A percentile compares a stretch with the other conserved stretches of the same genome.
These are phyloP conservation scores for Achlya hypogyna DNA, from an alignment of 352 stramenopile genomes.

Conservation along the genomic window DNA sequence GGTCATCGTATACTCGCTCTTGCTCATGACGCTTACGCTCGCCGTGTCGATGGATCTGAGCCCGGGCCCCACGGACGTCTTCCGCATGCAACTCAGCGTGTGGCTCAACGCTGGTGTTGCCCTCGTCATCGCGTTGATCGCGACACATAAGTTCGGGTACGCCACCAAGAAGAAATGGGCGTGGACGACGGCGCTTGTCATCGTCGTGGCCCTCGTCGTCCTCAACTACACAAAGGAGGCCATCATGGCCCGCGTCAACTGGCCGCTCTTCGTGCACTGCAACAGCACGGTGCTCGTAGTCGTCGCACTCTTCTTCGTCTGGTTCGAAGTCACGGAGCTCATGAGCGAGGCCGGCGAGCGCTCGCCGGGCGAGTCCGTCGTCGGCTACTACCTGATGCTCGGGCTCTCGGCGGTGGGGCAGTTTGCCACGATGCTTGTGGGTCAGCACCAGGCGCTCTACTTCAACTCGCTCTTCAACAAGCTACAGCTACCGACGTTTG, in stretches of 20 bases:
- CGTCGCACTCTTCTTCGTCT: neutral
- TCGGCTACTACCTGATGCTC: neutral
- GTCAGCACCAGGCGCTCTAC: neutral
- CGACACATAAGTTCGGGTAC: neutral
- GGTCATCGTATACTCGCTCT: neutral
- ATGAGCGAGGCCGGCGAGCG: neutral
- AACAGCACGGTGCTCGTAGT: neutral
- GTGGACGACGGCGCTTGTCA: neutral
- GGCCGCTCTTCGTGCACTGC: neutral
- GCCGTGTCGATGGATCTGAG: neutral
- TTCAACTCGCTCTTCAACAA: slow-evolving; percentile 5
- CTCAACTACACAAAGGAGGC: neutral
- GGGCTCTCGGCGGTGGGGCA: neutral
- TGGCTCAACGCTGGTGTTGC: neutral
- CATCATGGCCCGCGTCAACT: neutral
- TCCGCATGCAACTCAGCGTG: neutral
- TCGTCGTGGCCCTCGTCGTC: neutral
- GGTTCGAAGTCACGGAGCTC: neutral
- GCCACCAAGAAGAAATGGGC: neutral
- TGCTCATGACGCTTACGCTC: slow-evolving; percentile 9
- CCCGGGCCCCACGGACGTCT: neutral
- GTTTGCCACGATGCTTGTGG: neutral
- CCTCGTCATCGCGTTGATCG: neutral
- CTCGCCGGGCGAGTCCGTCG: neutral
- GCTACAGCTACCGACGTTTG: neutral